These are phyloP conservation scores for Pythium myriotylum DNA, from an alignment of 352 stramenopile genomes.

Conservation along the genomic window DNA sequence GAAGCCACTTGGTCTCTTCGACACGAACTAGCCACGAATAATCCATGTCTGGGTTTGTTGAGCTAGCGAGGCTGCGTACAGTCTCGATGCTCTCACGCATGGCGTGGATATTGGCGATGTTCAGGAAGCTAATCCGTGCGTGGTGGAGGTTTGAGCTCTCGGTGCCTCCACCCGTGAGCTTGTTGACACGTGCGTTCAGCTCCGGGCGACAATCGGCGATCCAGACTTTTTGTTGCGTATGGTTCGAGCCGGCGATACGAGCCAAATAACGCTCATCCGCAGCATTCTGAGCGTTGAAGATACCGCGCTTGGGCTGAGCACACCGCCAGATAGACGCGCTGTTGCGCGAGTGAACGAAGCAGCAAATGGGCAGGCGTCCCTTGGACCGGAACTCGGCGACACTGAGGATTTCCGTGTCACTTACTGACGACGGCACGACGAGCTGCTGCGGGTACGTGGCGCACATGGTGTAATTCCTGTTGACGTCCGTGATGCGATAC, in stretches of 20 bases:
- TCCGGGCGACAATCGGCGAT: conserved; percentile 91
- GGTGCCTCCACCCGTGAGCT: conserved; percentile 87
- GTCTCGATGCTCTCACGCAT: conserved; percentile 88
- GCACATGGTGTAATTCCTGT: conserved; percentile 71
- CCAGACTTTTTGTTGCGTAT: conserved; percentile 61
- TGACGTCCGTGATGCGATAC: conserved; percentile 67
- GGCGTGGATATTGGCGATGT: conserved; percentile 94
- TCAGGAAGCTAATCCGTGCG: conserved; percentile 80
- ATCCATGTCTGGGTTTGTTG: conserved; percentile 55
- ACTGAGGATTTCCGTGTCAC: conserved; percentile 59
- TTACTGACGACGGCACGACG: conserved; percentile 68
- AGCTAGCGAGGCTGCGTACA: conserved; percentile 52
- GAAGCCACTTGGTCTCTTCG: conserved; percentile 84
- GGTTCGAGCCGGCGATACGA: conserved; percentile 50
- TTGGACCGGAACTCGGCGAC: conserved; percentile 86
- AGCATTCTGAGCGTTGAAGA: conserved; percentile 74
- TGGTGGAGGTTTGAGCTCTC: conserved; percentile 83
- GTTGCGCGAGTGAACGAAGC: conserved; percentile 73
- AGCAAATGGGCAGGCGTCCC: conserved; percentile 80
- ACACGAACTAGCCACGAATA: conserved; percentile 63
- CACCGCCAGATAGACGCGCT: conserved; percentile 80
- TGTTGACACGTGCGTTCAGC: conserved; percentile 90
- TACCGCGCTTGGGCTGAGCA: conserved; percentile 84
- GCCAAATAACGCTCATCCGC: conserved; percentile 79
- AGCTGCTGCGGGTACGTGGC: conserved; percentile 80